phyloP scores from a whole-genome alignment of 192 early-diverging fungal species.

The Coemansia sp. region DNA sequence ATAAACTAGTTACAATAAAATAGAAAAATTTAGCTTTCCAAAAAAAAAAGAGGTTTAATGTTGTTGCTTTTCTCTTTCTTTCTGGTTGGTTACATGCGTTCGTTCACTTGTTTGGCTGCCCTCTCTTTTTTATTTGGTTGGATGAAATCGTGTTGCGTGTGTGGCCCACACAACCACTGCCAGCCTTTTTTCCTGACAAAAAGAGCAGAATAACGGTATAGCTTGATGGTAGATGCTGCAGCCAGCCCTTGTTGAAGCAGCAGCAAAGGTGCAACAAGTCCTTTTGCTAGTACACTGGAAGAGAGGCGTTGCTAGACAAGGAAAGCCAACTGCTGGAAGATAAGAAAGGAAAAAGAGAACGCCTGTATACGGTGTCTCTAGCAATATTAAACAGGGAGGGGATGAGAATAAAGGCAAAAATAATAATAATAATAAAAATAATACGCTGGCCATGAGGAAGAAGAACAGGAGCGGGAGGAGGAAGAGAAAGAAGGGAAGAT shows the following conservation, averaged over 20 bases:
- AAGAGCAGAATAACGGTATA: neutral
- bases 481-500: conserved; percentile 6
- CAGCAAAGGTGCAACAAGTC: no score
- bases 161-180: neutral
- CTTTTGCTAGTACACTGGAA: no score
- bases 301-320: no score
- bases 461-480: conserved; percentile 4
- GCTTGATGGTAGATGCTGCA: neutral
- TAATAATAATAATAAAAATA: neutral
- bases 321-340: no score
- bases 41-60: neutral
- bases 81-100: neutral
- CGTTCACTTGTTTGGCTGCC: neutral
- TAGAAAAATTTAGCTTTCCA: neutral
- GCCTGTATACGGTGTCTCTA: neutral
- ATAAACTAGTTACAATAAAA: conserved; percentile 4
- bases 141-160: neutral
- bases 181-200: neutral
- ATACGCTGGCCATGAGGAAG: conserved; percentile 5
- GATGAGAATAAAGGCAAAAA: neutral
- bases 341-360: no score
- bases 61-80: neutral
- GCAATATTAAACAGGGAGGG: neutral
- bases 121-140: neutral
- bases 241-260: neutral